Base-by-base conservation (phyloP, 2,329 filamentous ascomycete genomes). In the Stagonosporopsis vannaccii region DNA sequence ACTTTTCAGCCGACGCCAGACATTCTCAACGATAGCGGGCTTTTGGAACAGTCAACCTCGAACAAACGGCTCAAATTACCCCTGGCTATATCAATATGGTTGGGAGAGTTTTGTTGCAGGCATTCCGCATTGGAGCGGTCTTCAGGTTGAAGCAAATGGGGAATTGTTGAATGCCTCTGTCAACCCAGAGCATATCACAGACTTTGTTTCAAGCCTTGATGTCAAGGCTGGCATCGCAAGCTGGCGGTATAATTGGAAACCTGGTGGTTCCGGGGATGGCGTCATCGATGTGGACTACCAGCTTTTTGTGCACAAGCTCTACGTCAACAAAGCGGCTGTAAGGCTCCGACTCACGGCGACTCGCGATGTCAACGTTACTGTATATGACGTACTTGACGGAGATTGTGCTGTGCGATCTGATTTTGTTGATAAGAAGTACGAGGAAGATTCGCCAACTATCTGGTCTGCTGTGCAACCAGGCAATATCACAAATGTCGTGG, bases 101-200 rank as follows among this genome's bases (percentile, higher is more conserved):
- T 84, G 84, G 54, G 89, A 92, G 66, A 89, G 85, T 63, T 87
- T 89, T 46, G 89, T 91, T 59, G 85, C 84, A 47, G 89, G 89
- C 22, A 82, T 92, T 15, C 89, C 89, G 6, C 88, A 91, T 68
- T 89, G 87, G 81, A 81, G 81, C 23, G 85, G 84, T 1, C 75
- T 90, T 33, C 72, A 87, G 32, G 78, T 90, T 17, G 81, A 86
- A 48, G 82, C 82, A 2, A 78, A 82, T 51, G 79, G 79, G 22
- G 75, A 77, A 8, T 80, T 84, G 43, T 77, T 91, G 28, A 83
- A 88, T 75, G 85, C 88, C 3, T 84, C 80, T 0, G 86, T 88
- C 2, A 79, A 85, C 42, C 82, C 80, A 28, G 75, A 75, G 0
- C 84, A 86, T 13, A 84, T 92, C 51, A 82, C 81, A 4, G 77